These are phyloP conservation scores for Lentinula sp. DNA, from an alignment of 768 basidiomycete species.

Conservation along the genomic window DNA sequence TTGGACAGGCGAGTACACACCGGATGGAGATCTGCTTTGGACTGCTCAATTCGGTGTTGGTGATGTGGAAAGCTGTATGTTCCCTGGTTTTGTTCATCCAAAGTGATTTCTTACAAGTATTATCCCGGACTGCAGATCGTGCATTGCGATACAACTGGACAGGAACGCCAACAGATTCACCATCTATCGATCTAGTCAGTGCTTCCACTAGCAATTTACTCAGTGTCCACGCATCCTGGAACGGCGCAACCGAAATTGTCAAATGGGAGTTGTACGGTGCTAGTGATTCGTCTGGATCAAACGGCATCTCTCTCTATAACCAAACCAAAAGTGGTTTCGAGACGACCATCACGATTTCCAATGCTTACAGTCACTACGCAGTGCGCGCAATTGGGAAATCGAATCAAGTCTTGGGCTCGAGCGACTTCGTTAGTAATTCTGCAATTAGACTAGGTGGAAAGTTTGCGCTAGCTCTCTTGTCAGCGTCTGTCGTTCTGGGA, in stretches of 20 bases:
- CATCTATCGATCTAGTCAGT: slow-evolving; percentile 1
- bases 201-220: not conserved
- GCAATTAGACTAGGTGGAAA: not conserved
- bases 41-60: slow-evolving; percentile 4
- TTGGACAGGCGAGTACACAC: not conserved
- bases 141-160: slow-evolving; percentile 6
- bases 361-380: not conserved
- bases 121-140: not conserved
- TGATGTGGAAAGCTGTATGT: slow-evolving; percentile 5
- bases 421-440: not conserved
- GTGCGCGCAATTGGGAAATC: not conserved
- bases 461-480: not conserved
- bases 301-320: not conserved
- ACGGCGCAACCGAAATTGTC: slow-evolving; percentile 13
- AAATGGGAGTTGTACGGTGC: slow-evolving; percentile 10
- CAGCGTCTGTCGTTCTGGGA: not conserved
- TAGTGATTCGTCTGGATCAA: not conserved
- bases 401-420: not conserved
- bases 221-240: slow-evolving; percentile 13
- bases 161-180: slow-evolving; percentile 11
- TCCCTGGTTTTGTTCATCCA: not conserved
- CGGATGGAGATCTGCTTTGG: not conserved
- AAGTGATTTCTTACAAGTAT: not conserved
- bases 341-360: slow-evolving; percentile 7
- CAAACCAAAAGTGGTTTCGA: slow-evolving; percentile 12